Evolutionary conservation across 768 basidiomycete genomes (phyloP).

Genomic region (Pleurotus pulmonarius): DNA sequence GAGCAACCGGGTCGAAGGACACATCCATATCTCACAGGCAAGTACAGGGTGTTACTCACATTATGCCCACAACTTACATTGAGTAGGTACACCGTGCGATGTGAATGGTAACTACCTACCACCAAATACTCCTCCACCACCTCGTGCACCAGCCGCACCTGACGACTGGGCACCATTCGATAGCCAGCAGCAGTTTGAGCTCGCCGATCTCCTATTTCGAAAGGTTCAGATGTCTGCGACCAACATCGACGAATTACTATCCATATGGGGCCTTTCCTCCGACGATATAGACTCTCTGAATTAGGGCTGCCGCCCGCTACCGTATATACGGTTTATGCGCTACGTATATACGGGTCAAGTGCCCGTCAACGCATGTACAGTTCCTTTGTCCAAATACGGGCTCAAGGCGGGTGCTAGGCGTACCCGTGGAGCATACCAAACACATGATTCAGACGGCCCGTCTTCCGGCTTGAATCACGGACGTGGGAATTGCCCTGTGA

Average conservation of each 20-base stretch:
- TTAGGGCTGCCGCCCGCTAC: background rate
- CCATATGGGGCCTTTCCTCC: constrained; percentile 12
- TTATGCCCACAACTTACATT: too few relatives aligned
- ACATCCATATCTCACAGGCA: too few relatives aligned
- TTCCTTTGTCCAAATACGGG: background rate
- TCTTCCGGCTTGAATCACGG: too few relatives aligned
- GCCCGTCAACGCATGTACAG: background rate
- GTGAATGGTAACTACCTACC: too few relatives aligned
- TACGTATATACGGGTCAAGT: background rate
- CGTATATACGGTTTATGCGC: background rate
- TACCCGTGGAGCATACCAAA: background rate
- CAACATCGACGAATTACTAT: constrained; percentile 16
- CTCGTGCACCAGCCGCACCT: too few relatives aligned
- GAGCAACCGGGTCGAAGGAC: too few relatives aligned
- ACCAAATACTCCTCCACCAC: too few relatives aligned
- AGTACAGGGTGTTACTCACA: too few relatives aligned
- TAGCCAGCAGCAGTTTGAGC: too few relatives aligned
- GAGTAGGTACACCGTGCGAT: too few relatives aligned
- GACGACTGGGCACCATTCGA: too few relatives aligned
- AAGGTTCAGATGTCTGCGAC: constrained; percentile 16
- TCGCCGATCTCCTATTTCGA: constrained; percentile 15
- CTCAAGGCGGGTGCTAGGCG: background rate
- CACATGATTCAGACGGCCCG: background rate
- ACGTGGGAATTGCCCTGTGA: too few relatives aligned
- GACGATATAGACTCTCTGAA: background rate